A percentile compares a stretch with the other conserved stretches of the same genome.
Conservation (phyloP, 2,329 filamentous ascomycete species). For the Pseudohalonectria lignicola region DNA sequence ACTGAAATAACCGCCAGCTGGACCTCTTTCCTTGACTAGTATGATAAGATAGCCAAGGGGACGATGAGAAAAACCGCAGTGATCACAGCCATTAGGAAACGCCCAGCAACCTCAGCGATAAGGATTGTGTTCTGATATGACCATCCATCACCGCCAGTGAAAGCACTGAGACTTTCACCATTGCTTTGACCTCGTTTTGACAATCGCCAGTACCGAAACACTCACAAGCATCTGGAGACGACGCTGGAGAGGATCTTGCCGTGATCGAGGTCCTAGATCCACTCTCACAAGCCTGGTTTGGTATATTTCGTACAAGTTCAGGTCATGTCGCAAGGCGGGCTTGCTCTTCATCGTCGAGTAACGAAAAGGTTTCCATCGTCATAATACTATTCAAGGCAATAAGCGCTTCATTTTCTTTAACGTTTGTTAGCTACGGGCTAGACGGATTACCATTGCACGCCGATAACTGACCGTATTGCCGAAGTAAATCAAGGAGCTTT, state of each 20-base stretch:
- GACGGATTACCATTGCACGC: not conserved
- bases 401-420: conserved; percentile 11
- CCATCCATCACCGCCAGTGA: not conserved
- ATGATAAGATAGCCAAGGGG: not conserved
- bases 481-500: not conserved
- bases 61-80: not conserved
- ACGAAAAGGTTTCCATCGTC: conserved; percentile 13
- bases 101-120: not conserved
- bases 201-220: conserved; percentile 1
- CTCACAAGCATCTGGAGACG: conserved; percentile 8
- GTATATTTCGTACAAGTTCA: conserved; percentile 17
- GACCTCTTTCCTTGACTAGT: not conserved
- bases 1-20: conserved; percentile 3
- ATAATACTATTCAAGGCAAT: conserved; percentile 13
- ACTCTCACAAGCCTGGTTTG: conserved; percentile 20
- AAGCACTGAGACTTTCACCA: not conserved
- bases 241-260: conserved; percentile 9
- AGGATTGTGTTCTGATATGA: not conserved
- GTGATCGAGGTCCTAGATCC: conserved; percentile 13
- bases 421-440: too few species aligned
- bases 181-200: not conserved
- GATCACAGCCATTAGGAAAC: not conserved
- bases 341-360: conserved; percentile 9
- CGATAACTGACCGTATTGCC: not conserved
- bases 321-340: conserved; percentile 11